Percentiles rank a stretch among this genome's conserved stretches.
Evolutionary conservation across 2,329 filamentous ascomycete genomes (phyloP).

Genomic region (Endothia cerciana): DNA sequence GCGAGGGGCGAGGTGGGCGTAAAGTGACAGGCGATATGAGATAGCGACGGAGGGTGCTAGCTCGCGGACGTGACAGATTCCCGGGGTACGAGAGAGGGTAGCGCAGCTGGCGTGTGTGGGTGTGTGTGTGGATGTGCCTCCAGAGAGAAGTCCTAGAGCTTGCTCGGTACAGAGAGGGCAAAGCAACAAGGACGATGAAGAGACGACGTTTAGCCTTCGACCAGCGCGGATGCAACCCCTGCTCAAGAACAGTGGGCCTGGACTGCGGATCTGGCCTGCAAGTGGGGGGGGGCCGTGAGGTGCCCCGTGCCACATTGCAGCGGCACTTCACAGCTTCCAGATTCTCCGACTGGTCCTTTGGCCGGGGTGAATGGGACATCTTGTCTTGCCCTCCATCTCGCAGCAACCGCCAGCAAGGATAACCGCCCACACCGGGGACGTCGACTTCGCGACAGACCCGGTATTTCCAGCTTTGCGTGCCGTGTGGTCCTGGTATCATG

Average conservation of each 20-base stretch:
- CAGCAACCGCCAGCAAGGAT: not conserved
- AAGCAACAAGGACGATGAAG: slow-evolving; percentile 5
- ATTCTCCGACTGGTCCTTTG: slow-evolving; percentile 13
- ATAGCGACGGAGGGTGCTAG: slow-evolving; percentile 8
- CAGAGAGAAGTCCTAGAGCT: not conserved
- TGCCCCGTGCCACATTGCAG: slow-evolving; percentile 27
- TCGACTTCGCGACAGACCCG: slow-evolving; percentile 5
- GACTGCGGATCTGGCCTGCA: slow-evolving; percentile 20
- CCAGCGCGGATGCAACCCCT: slow-evolving; percentile 12
- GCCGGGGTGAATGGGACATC: not conserved
- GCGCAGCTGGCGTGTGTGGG: slow-evolving; percentile 10
- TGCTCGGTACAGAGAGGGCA: slow-evolving; percentile 8
- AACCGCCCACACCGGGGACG: slow-evolving; percentile 7
- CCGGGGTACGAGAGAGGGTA: slow-evolving; percentile 12
- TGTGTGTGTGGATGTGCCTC: slow-evolving; percentile 17
- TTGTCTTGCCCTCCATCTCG: not conserved
- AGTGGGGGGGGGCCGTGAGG: slow-evolving; percentile 19
- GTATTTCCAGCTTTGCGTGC: slow-evolving; percentile 6
- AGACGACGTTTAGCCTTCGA: slow-evolving; percentile 20
- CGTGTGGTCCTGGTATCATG: slow-evolving; percentile 16
- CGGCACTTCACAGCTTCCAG: slow-evolving; percentile 16
- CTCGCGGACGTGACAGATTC: slow-evolving; percentile 18
- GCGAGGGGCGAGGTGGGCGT: slow-evolving; percentile 7
- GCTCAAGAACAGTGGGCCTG: slow-evolving; percentile 22
- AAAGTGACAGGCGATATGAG: slow-evolving; percentile 14